Evolutionary conservation across 768 basidiomycete genomes (phyloP).

Genomic region (Mycena capillaripes): DNA sequence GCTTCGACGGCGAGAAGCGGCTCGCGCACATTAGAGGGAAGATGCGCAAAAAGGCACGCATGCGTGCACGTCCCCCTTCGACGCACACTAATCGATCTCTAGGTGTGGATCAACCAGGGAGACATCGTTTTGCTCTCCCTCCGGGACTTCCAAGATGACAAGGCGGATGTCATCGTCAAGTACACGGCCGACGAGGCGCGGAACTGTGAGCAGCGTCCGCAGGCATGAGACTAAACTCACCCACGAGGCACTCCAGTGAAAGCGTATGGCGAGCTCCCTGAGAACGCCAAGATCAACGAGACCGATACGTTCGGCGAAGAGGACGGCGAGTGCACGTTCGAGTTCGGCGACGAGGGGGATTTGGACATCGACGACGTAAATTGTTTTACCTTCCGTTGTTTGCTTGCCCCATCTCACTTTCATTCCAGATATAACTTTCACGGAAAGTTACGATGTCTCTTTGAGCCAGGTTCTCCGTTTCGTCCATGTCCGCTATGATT

Average conservation of each 20-base stretch:
- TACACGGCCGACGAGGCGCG: conserved; percentile 97
- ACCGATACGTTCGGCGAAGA: conserved; percentile 94
- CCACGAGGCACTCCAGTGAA: conserved; percentile 88
- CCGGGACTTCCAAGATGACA: conserved; percentile 99
- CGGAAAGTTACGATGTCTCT: conserved; percentile 76
- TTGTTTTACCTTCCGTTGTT: too few relatives aligned
- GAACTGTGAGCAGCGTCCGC: conserved; percentile 65
- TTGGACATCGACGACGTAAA: conserved; percentile 94
- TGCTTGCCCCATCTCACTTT: conserved; percentile 33
- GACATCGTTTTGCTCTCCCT: conserved; percentile 96
- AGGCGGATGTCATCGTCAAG: conserved; percentile 99
- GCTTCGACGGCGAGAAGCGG: conserved; percentile 98
- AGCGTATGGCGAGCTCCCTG: conserved; percentile 97
- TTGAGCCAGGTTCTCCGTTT: conserved; percentile 65
- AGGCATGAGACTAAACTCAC: too few relatives aligned
- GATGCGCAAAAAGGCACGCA: conserved; percentile 96
- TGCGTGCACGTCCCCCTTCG: background rate
- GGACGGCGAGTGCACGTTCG: conserved; percentile 90
- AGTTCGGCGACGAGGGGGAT: conserved; percentile 88
- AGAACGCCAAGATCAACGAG: conserved; percentile 97
- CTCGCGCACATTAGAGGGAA: conserved; percentile 98
- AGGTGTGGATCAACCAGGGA: conserved; percentile 99
- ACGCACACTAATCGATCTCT: conserved; percentile 12
- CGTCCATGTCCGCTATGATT: conserved; percentile 11
- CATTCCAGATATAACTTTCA: conserved; percentile 80